A percentile compares a stretch with the other conserved stretches of the same genome.
These are phyloP conservation scores for Inga leiocalycina DNA, from an alignment of 306 rosid species.

Conservation along the genomic window DNA sequence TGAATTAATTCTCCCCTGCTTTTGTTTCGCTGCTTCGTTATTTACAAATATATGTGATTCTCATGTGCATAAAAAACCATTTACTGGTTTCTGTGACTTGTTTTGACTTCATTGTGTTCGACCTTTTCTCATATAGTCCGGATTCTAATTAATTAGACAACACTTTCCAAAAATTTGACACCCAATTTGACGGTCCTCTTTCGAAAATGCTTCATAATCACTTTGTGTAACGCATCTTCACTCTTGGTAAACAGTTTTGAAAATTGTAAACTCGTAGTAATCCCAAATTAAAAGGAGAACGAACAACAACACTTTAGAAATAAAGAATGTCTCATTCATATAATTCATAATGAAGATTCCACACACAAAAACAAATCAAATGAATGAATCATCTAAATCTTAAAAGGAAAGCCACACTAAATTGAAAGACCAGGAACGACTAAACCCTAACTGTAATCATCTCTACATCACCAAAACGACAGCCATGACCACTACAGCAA, in stretches of 20 bases:
- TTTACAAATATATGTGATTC: no score
- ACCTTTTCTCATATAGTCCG: no score
- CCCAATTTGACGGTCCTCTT: no score
- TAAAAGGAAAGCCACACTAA: not conserved
- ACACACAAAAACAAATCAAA: constrained; percentile 26
- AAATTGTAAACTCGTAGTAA: not conserved
- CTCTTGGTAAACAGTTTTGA: not conserved
- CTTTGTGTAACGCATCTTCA: no score
- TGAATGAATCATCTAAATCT: constrained; percentile 11
- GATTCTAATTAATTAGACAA: no score
- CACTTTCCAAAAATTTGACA: no score
- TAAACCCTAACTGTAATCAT: not conserved
- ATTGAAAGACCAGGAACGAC: not conserved
- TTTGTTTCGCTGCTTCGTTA: no score
- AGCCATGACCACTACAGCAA: not conserved
- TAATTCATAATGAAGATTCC: not conserved
- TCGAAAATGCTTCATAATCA: no score
- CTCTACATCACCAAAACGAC: constrained; percentile 30
- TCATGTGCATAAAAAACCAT: no score
- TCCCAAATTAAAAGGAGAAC: not conserved
- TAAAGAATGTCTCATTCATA: not conserved
- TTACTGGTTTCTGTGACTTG: no score
- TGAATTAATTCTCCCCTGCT: no score
- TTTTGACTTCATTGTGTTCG: no score
- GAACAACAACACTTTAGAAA: not conserved